Percentiles rank a stretch among this genome's conserved stretches.
phyloP scores from a whole-genome alignment of 495 filamentous ascomycete genomes.

The Chlorociboria aeruginascens region DNA sequence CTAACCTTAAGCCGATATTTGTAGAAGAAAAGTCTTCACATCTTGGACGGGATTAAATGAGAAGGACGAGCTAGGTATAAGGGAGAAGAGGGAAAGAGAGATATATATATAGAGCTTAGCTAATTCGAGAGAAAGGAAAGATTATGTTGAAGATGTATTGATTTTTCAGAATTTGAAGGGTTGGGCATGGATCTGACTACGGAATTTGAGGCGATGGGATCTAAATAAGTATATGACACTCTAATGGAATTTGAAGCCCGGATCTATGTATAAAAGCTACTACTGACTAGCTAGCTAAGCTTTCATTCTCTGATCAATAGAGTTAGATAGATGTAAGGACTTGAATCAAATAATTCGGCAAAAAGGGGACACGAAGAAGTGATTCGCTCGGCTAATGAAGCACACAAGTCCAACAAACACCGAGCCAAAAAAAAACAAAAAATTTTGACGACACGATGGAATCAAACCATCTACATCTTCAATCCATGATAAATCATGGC shows the following conservation, averaged over 20 bases:
- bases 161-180: neutral
- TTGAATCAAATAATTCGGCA: too few species aligned
- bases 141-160: constrained; percentile 11
- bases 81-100: constrained; percentile 1
- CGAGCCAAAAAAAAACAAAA: constrained; percentile 8
- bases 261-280: too few species aligned
- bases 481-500: constrained; percentile 19
- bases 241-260: too few species aligned
- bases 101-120: neutral
- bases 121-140: neutral
- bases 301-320: too few species aligned
- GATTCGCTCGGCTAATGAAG: too few species aligned
- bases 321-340: too few species aligned
- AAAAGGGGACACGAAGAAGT: too few species aligned
- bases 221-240: too few species aligned
- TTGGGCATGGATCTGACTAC: too few species aligned
- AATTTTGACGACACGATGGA: constrained; percentile 7
- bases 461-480: constrained; percentile 11
- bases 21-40: neutral
- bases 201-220: too few species aligned
- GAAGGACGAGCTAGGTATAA: neutral
- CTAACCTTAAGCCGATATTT: neutral
- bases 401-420: neutral
- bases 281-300: too few species aligned
- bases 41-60: constrained; percentile 1